Evolutionary conservation across 768 basidiomycete species (phyloP), one percentile per base, ranked within the genome.

Genomic region (Melanogaster broomeanus): DNA sequence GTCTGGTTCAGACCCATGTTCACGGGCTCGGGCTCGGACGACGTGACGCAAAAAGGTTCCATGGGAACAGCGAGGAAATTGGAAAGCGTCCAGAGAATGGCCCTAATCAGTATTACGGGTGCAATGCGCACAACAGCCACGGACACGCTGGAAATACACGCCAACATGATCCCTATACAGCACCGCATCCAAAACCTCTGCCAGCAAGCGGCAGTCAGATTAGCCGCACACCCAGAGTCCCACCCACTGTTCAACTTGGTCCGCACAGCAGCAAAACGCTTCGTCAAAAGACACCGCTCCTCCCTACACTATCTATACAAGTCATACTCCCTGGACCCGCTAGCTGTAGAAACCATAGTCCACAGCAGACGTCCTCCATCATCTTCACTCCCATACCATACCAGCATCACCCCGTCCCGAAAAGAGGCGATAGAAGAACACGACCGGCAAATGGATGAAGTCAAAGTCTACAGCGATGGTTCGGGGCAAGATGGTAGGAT

Each of bases 381-480:
- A 5, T 12, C 18, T 1, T 6, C 4, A 0, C 4, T 1, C 7
- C 19, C 44, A 34, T 34, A 45, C 13, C 4, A 9, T 9, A 28
- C 9, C 27, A 28, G 27, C 27, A 28, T 28, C 9, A 41, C 49
- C 0, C 6, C 11, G 0, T 19, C 31, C 2, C 4, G 27, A 1
- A 21, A 52, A 2, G 37, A 40, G 1, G 45, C 45, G 2, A 34
- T 52, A 0, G 3, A 11, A 7, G 51, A 52, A 0, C 35, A 45
- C 7, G 5, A 27, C 7, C 2, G 12, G 0, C 1, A 2, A 1
- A 31, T 11, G 0, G 44, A 53, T 0, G 16, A 42, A 1, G 45
- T 56, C 2, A 28, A 39, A 1, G 41, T 66, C 0, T 67, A 56
- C 42, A 45, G 57, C 0, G 62, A 66, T 27, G 55, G 66, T 12